Percentiles rank a stretch among this genome's conserved stretches.
Conservation (phyloP, 2,329 filamentous ascomycete genomes). For the Neopestalotiopsis sp. region DNA sequence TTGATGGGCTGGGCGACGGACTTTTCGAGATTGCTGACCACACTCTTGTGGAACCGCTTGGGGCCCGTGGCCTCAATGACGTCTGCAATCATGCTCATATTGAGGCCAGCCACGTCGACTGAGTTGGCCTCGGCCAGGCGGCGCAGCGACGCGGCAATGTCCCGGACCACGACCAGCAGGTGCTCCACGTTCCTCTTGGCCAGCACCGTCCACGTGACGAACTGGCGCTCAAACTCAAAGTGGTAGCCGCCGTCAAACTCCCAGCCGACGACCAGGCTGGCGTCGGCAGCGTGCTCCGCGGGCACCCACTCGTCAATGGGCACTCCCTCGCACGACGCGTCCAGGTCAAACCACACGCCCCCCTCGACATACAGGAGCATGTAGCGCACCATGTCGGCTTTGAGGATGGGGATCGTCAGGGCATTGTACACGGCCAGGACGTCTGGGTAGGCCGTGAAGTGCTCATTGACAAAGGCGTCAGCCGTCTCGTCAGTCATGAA, state of each 20-base stretch:
- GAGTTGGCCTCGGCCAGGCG: constrained; percentile 15
- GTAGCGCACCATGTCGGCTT: constrained; percentile 22
- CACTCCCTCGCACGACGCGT: constrained; percentile 21
- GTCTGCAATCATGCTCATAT: constrained; percentile 22
- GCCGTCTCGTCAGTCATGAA: constrained; percentile 34
- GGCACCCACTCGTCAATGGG: constrained; percentile 42
- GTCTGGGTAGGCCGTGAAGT: constrained; percentile 47
- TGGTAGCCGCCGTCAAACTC: constrained; percentile 33
- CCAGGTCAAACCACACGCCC: constrained; percentile 25
- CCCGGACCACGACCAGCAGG: constrained; percentile 27
- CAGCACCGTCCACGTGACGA: constrained; percentile 20
- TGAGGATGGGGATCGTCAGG: constrained; percentile 26
- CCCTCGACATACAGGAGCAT: constrained; percentile 25
- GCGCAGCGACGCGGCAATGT: constrained; percentile 24
- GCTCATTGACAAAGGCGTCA: constrained; percentile 66
- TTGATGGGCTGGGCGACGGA: constrained; percentile 14
- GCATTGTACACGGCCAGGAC: constrained; percentile 30
- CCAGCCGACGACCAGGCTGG: constrained; percentile 33
- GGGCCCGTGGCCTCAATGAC: constrained; percentile 27
- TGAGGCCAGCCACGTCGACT: constrained; percentile 21
- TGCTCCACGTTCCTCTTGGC: constrained; percentile 9
- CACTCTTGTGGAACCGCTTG: constrained; percentile 22
- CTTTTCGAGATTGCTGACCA: constrained; percentile 20
- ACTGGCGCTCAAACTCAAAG: constrained; percentile 24
- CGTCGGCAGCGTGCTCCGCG: constrained; percentile 17